Base-by-base conservation (phyloP, 768 basidiomycete species). In the Auriscalpium microsporum region DNA sequence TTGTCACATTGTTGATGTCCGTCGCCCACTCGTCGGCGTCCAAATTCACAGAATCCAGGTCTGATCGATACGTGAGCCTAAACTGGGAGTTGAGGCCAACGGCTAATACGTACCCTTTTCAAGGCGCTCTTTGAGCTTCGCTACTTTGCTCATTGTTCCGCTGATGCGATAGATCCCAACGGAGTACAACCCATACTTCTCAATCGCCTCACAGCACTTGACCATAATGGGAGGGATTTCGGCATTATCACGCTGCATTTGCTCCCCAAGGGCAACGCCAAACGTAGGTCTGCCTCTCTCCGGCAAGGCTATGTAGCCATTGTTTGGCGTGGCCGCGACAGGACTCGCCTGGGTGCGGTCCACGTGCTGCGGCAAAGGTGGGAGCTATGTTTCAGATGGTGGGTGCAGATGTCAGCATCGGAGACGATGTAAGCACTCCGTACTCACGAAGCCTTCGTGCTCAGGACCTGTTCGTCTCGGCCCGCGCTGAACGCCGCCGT, bases 1-100 rank as follows among this genome's bases (percentile, higher is more conserved):
- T 90, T n/a, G 96, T 80, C 51, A 98, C 87, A 57, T 90, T 93
- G 73, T 95, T 97, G 71, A 98, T 94, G 68, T 99, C 96, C 16
- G 83, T 78, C 36, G 88, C 81, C 90, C 94, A 94, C 68, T 98
- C 95, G 4, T 88, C 82, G 7, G 85, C 76, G 66, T 93, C 83
- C 51, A 99, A 75, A 70, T 98, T 86, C 37, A 94, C 89, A 1
- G 83, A 76, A 16, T 96, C 90, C 48, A 97, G 71, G 68, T 97
- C 95, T 86, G 59, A 19, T 45, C 9, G 45, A 8, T 38, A 46
- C 13, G 19, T 21, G 4, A 28, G 42, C 55, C 23, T 36, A 44
- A 35, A 19, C n/a, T 19, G 9, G 19, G 34, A 19, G 28, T 16
- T 56, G 16, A 38, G 40, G 54, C 63, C 28, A 47, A 40, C 45